These are phyloP conservation scores for Colletotrichum sidae DNA, from an alignment of 2,329 filamentous ascomycete species.

Conservation along the genomic window DNA sequence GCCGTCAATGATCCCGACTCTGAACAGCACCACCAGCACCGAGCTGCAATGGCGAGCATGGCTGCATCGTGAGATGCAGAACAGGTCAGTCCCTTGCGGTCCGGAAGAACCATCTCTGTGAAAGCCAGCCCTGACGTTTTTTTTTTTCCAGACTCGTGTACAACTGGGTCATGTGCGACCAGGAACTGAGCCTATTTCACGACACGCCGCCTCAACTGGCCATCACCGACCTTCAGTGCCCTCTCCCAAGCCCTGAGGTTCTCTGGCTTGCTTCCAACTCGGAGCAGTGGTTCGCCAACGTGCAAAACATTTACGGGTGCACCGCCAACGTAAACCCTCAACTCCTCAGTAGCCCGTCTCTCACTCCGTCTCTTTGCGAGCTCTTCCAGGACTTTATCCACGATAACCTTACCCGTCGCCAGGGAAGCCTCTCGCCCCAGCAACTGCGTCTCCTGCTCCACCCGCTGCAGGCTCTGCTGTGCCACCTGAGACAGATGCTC, in stretches of 20 bases:
- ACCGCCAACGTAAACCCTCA: constrained; percentile 62
- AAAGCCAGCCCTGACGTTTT: constrained; percentile 27
- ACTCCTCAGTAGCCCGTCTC: constrained; percentile 60
- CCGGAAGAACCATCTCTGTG: background rate
- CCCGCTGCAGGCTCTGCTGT: constrained; percentile 74
- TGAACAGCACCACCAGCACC: constrained; percentile 55
- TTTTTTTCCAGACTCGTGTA: constrained; percentile 69
- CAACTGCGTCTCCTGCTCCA: constrained; percentile 76
- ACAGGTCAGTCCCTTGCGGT: constrained; percentile 58
- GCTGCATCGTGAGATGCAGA: constrained; percentile 73
- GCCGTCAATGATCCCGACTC: constrained; percentile 56
- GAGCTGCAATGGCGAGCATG: constrained; percentile 72
- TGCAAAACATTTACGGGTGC: constrained; percentile 70
- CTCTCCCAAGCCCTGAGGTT: constrained; percentile 70
- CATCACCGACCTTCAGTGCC: constrained; percentile 72
- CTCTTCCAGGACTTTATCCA: constrained; percentile 77
- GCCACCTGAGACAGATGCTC: constrained; percentile 73
- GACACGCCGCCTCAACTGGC: constrained; percentile 72
- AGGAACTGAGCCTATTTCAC: constrained; percentile 76
- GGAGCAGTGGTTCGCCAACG: constrained; percentile 68
- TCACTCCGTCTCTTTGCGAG: constrained; percentile 70
- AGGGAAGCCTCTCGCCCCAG: constrained; percentile 58
- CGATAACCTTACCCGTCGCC: constrained; percentile 67
- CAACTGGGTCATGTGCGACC: constrained; percentile 80
- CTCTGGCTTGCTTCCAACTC: constrained; percentile 72